A percentile compares a stretch with the other conserved stretches of the same genome.
phyloP scores from a whole-genome alignment of 768 basidiomycete species.

The Calocybe gangraenosa region DNA sequence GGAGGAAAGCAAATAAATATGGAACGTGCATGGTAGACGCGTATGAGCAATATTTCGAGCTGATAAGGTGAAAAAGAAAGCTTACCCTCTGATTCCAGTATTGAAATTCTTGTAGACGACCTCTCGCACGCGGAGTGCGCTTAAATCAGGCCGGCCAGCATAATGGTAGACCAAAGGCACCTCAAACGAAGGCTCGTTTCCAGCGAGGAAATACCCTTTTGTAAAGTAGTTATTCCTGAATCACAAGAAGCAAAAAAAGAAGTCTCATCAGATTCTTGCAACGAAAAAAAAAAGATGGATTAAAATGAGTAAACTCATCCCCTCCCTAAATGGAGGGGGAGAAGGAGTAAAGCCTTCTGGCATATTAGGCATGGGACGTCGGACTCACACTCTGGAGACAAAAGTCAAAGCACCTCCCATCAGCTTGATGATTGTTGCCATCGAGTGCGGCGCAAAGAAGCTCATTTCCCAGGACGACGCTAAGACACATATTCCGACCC shows the following conservation, averaged over 20 bases:
- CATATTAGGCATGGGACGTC: too few relatives aligned
- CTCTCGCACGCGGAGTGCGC: constrained; percentile 38
- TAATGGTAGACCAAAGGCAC: constrained; percentile 49
- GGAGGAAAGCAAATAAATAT: too few relatives aligned
- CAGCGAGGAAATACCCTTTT: constrained; percentile 40
- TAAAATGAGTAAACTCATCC: too few relatives aligned
- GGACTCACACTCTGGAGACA: constrained; percentile 34
- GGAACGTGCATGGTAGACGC: too few relatives aligned
- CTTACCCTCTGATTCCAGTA: constrained; percentile 41
- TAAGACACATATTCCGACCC: constrained; percentile 12
- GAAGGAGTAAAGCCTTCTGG: too few relatives aligned
- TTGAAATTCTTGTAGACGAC: constrained; percentile 42
- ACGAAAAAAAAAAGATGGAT: too few relatives aligned
- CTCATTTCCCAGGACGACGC: constrained; percentile 54
- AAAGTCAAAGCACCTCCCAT: constrained; percentile 45
- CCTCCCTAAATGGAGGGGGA: too few relatives aligned
- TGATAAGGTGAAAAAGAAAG: not conserved
- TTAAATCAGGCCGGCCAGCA: constrained; percentile 45
- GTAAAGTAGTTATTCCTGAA: constrained; percentile 41
- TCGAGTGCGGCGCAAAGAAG: constrained; percentile 49
- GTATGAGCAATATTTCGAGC: too few relatives aligned
- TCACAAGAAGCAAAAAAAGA: not conserved
- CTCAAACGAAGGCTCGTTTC: constrained; percentile 47
- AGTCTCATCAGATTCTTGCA: too few relatives aligned
- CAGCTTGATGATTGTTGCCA: constrained; percentile 39